These are phyloP conservation scores for Cerioporus squamosus DNA, from an alignment of 1,284 basidiomycete species.

Conservation along the genomic window DNA sequence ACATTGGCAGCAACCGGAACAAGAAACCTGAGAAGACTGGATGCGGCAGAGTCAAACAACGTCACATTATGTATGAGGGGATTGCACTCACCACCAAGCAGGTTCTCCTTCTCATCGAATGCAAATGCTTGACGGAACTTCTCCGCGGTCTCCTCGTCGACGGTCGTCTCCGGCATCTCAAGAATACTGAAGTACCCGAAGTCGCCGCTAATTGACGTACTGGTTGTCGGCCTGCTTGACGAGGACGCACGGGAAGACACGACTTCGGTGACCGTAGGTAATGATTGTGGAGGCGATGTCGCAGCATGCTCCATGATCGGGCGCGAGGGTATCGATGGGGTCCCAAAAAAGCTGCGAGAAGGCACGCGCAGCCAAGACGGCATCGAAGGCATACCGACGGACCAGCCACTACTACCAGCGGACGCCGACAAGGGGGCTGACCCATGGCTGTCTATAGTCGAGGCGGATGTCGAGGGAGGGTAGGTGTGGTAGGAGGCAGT, in stretches of 20 bases:
- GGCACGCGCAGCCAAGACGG: constrained; percentile 72
- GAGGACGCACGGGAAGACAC: constrained; percentile 53
- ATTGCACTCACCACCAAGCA: constrained; percentile 77
- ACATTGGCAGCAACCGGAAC: constrained; percentile 84
- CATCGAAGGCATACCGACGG: constrained; percentile 41
- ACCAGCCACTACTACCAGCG: constrained; percentile 28
- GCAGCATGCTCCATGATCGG: constrained; percentile 25
- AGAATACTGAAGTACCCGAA: constrained; percentile 74
- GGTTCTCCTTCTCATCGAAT: constrained; percentile 83
- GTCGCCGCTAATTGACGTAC: constrained; percentile 45
- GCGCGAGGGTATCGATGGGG: constrained; percentile 18
- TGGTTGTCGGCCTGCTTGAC: constrained; percentile 31
- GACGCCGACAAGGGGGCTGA: not conserved
- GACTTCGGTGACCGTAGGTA: constrained; percentile 53
- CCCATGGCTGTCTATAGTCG: constrained; percentile 51
- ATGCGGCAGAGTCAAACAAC: not conserved
- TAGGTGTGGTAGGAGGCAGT: constrained; percentile 62
- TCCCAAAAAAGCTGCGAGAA: constrained; percentile 49
- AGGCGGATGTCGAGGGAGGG: constrained; percentile 66
- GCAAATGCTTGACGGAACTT: constrained; percentile 84
- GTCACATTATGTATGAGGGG: not conserved
- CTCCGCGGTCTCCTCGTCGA: constrained; percentile 70
- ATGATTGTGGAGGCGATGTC: constrained; percentile 23
- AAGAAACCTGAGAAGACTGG: constrained; percentile 89
- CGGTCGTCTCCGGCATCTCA: constrained; percentile 62